Evolutionary conservation across 2,329 filamentous ascomycete genomes (phyloP), one percentile per base, ranked within the genome.

Genomic region (Aspergillus costaricaensis): DNA sequence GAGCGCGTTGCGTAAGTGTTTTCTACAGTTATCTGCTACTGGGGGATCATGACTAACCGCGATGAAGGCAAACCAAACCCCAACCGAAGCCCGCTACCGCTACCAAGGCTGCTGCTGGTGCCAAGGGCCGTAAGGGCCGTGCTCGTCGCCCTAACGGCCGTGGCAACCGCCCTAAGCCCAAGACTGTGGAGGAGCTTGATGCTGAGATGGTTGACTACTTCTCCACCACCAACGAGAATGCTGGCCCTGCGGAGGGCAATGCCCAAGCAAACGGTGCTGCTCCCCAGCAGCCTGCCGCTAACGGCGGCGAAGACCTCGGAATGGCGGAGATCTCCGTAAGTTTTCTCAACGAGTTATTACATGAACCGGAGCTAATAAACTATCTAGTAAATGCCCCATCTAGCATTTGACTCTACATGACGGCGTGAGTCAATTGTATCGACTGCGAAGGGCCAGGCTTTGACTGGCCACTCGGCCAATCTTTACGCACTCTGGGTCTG

Each of bases 121-220:
- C 77, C 55, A 74, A 70, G 61, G 66, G 75, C 68, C 67, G 77
- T 69, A 68, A 79, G 51, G 81, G 80, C 57, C 81, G 80, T 27
- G 30, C 58, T 64, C 81, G 78, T 48, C 80, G 80, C 61, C 81
- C 83, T 59, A 81, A 82, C 64, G 81, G 78, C 56, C 87, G 88
- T 68, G 81, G 84, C 66, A 89, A 70, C 83, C 89, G 67, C 80
- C 88, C 72, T 83, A 96, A 87, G 79, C 80, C 83, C 81, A 98
- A 98, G 90, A 96, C 92, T 0, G 88, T 90, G 1, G 94, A 96
- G 75, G 93, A 99, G 81, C 87, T 99, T 25, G 95, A 99, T 76
- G 92, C 91, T 4, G 95, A 99, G 77, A 99, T 99, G 95, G 88
- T 87, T 19, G 95, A 98, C 77, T 99, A 99, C 81, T 98, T 96